These are phyloP conservation scores for Strobilomyces confusus DNA, from an alignment of 768 basidiomycete species.

Conservation along the genomic window DNA sequence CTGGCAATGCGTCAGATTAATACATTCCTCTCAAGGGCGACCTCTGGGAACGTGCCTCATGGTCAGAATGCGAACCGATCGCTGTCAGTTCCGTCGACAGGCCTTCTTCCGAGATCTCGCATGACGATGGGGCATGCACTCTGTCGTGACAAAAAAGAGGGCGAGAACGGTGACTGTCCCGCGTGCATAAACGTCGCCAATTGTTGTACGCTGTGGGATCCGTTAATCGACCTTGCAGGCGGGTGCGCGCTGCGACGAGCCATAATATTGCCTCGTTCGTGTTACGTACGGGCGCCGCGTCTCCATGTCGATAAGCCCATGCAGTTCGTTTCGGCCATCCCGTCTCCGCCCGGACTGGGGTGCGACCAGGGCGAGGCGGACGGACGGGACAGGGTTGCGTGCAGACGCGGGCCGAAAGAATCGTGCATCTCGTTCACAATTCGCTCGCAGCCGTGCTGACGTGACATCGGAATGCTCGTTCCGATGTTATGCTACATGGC, in stretches of 20 bases:
- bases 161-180: not conserved
- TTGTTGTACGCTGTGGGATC: conserved; percentile 2
- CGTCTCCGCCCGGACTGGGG: conserved; percentile 14
- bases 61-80: conserved; percentile 1
- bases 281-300: conserved; percentile 9
- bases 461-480: conserved; percentile 11
- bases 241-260: not conserved
- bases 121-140: not conserved
- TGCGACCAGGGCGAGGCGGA: conserved; percentile 13
- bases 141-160: conserved; percentile 10
- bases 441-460: not conserved
- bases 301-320: conserved; percentile 16
- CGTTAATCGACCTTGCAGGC: not conserved
- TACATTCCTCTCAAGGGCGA: not conserved
- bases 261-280: conserved; percentile 5
- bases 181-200: not conserved
- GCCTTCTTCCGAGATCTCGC: conserved; percentile 5
- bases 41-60: conserved; percentile 9
- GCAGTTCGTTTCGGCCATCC: conserved; percentile 2
- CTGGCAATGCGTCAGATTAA: conserved; percentile 1
- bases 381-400: not conserved
- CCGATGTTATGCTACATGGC: conserved; percentile 6
- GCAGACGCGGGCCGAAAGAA: not conserved
- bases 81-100: conserved; percentile 7
- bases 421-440: not conserved